Evolutionary conservation across 305 asterid species (phyloP), one percentile per base, ranked within the genome.

Genomic region (Fraxinus sp.): DNA sequence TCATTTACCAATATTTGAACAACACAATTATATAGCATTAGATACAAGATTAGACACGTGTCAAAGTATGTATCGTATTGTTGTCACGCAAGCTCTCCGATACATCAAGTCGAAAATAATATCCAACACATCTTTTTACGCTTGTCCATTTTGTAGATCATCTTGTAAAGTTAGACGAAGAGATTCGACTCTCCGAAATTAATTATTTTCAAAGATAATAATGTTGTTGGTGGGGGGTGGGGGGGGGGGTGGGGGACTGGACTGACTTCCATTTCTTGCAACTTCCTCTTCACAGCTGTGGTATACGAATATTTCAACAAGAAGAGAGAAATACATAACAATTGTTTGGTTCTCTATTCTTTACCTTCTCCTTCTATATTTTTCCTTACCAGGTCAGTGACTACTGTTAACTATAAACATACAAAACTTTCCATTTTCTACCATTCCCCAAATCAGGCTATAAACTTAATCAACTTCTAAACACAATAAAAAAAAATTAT

Each of bases 201-300:
- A 59, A n/a, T n/a, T 57, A 57, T 18, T 22, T 57, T 20, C 68
- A 57, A 57, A 22, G 20, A 57, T 18, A 24, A 2, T 30, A 59
- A 77, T 85, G 83, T 83, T 72, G 92, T 2, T 2, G 33, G 33
- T 3, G 33, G 3, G 33, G 33, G 33, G 3, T 1, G 33, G 33
- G 33, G 33, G 33, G 33, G 33, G 28, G 28, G 28, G n/a, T n/a
- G 28, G 28, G 28, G 1, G 28, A 26, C 28, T 26, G 28, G n/a
- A n/a, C n/a, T n/a, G n/a, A 80, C 57, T 46, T 84, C 95, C 94
- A 92, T 89, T 94, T 94, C 87, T 90, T 88, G 94, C 93, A 89
- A 81, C 85, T 89, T 88, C 78, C 87, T 81, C 76, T 88, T 89
- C 87, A 80, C 89, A 83, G 37, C 87, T 86, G 72, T 75, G 55